Conservation (phyloP, 2,329 filamentous ascomycete genomes). For the Bimuria novae-zelandiae region DNA sequence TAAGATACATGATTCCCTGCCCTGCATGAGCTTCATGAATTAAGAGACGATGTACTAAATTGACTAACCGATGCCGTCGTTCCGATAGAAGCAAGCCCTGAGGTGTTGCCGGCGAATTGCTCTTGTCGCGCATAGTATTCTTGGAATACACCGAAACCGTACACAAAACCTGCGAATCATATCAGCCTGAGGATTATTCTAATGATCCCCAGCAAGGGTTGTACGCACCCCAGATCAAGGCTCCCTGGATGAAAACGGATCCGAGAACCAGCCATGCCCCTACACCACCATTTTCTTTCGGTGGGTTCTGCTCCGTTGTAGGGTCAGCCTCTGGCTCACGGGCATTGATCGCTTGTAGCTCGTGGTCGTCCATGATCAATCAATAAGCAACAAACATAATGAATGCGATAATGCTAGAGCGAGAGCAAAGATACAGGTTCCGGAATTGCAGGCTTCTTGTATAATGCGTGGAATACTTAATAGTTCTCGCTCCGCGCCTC, state of each 20-base stretch:
- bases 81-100: conserved; percentile 1
- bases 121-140: conserved; percentile 4
- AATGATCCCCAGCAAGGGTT: background rate
- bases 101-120: conserved; percentile 1
- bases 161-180: background rate
- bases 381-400: too few relatives aligned
- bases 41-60: background rate
- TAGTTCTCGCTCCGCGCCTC: background rate
- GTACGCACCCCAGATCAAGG: background rate
- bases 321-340: background rate
- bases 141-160: conserved; percentile 6
- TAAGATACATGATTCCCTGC: conserved; percentile 3
- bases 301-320: background rate
- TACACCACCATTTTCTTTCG: background rate
- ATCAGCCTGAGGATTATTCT: background rate
- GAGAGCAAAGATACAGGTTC: too few relatives aligned
- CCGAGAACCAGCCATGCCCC: background rate
- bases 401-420: too few relatives aligned
- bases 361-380: conserved; percentile 5
- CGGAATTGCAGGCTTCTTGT: too few relatives aligned
- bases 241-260: conserved; percentile 1
- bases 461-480: too few relatives aligned
- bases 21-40: background rate
- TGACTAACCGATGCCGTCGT: background rate
- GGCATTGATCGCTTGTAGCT: conserved; percentile 2